phyloP scores from a whole-genome alignment of 1,139 yeast species.

The Arxiozyma bovina region DNA sequence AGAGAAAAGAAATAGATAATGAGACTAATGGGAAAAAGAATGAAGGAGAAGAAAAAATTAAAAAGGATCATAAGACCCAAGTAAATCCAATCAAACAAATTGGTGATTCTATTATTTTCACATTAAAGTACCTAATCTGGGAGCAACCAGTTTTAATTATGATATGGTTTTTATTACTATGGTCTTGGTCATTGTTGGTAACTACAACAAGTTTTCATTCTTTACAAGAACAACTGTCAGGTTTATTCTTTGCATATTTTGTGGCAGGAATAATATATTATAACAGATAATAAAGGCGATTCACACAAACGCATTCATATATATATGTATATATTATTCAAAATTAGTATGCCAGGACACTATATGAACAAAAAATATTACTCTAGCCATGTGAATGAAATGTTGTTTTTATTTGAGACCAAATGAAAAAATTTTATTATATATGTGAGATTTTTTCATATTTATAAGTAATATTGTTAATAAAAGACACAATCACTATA shows the following conservation, averaged over 20 bases:
- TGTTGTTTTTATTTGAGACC: neutral
- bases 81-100: neutral
- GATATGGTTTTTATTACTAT: constrained; percentile 1
- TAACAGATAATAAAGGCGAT: neutral
- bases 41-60: neutral
- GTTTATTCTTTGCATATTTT: constrained; percentile 23
- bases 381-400: neutral
- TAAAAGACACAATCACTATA: too few species aligned
- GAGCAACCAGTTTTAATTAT: constrained; percentile 7
- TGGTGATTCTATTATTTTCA: neutral
- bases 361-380: neutral
- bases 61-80: too few species aligned
- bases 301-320: neutral
- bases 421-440: too few species aligned
- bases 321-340: neutral
- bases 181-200: constrained; percentile 7
- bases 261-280: constrained; percentile 10
- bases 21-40: neutral
- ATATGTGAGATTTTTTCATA: neutral
- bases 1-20: too few species aligned
- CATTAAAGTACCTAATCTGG: neutral
- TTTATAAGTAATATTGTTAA: too few species aligned
- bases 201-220: constrained; percentile 46
- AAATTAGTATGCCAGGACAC: neutral
- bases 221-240: constrained; percentile 41